A percentile compares a stretch with the other conserved stretches of the same genome.
Conservation (phyloP, 371 early-diverging fungal species). For the Apophysomyces variabilis region DNA sequence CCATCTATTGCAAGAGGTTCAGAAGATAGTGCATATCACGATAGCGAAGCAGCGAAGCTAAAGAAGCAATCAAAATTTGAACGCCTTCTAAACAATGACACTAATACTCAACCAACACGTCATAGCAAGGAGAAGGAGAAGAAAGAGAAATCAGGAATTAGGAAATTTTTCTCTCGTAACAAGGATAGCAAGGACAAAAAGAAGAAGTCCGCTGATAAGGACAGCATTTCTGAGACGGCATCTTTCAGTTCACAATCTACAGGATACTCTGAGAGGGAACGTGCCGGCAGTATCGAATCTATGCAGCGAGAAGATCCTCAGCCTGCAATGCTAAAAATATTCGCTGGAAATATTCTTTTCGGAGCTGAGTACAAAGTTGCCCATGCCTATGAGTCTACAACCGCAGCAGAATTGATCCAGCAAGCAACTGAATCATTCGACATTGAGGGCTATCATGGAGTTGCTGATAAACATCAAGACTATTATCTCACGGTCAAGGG, state of each 20-base stretch:
- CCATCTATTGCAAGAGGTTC: constrained; percentile 46
- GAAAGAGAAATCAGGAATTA: constrained; percentile 43
- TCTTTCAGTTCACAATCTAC: constrained; percentile 48
- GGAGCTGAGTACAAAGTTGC: constrained; percentile 50
- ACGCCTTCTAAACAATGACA: constrained; percentile 14
- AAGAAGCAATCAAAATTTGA: constrained; percentile 37
- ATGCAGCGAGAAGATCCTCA: constrained; percentile 16
- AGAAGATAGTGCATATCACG: constrained; percentile 20
- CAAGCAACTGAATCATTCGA: constrained; percentile 50
- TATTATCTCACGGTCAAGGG: constrained; percentile 53
- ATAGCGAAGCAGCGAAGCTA: constrained; percentile 30
- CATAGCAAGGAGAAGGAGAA: constrained; percentile 24
- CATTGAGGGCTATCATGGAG: constrained; percentile 20
- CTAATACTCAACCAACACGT: background rate
- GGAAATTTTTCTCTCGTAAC: constrained; percentile 47
- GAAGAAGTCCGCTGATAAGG: constrained; percentile 28
- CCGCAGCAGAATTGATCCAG: constrained; percentile 56
- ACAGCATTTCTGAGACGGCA: constrained; percentile 36
- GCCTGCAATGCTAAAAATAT: constrained; percentile 40
- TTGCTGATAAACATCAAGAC: constrained; percentile 38
- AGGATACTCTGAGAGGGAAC: constrained; percentile 33
- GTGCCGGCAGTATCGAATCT: constrained; percentile 37
- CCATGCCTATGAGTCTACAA: constrained; percentile 48
- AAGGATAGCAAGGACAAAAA: constrained; percentile 31
- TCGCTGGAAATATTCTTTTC: constrained; percentile 57